A percentile compares a stretch with the other conserved stretches of the same genome.
Evolutionary conservation across 2,329 filamentous ascomycete species (phyloP).

Genomic region (Penicillium sp.): DNA sequence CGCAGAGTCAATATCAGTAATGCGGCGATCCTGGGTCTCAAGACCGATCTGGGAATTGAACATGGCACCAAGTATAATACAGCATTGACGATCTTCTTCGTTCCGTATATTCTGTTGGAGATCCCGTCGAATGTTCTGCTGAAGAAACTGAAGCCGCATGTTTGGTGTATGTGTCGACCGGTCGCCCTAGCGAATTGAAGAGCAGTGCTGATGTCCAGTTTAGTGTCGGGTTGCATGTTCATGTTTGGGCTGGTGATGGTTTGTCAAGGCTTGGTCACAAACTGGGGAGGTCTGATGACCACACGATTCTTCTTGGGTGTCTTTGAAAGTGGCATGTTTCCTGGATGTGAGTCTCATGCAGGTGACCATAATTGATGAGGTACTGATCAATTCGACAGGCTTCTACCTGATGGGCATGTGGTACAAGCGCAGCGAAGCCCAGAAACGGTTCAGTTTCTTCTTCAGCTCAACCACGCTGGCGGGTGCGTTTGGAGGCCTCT

Average conservation of each 20-base stretch:
- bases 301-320: slow-evolving; percentile 82
- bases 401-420: slow-evolving; percentile 67
- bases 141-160: slow-evolving; percentile 59
- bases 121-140: slow-evolving; percentile 69
- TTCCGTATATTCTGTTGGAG: slow-evolving; percentile 62
- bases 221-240: slow-evolving; percentile 73
- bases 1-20: slow-evolving; percentile 71
- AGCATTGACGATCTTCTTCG: slow-evolving; percentile 72
- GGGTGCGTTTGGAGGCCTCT: slow-evolving; percentile 57
- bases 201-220: neutral
- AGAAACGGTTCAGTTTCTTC: slow-evolving; percentile 90
- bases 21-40: slow-evolving; percentile 62
- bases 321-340: slow-evolving; percentile 66
- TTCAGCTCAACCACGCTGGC: slow-evolving; percentile 65
- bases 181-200: too few species aligned
- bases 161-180: slow-evolving; percentile 53
- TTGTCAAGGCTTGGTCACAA: slow-evolving; percentile 70
- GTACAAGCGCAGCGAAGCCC: slow-evolving; percentile 82
- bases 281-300: slow-evolving; percentile 68
- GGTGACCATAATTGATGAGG: too few species aligned
- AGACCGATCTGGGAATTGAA: slow-evolving; percentile 55
- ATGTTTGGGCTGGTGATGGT: slow-evolving; percentile 70
- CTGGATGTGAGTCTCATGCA: slow-evolving; percentile 60
- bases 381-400: slow-evolving; percentile 19
- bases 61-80: slow-evolving; percentile 61